Evolutionary conservation across 768 basidiomycete species (phyloP), one percentile per base, ranked within the genome.

Genomic region (Phaffia tasmanica): DNA sequence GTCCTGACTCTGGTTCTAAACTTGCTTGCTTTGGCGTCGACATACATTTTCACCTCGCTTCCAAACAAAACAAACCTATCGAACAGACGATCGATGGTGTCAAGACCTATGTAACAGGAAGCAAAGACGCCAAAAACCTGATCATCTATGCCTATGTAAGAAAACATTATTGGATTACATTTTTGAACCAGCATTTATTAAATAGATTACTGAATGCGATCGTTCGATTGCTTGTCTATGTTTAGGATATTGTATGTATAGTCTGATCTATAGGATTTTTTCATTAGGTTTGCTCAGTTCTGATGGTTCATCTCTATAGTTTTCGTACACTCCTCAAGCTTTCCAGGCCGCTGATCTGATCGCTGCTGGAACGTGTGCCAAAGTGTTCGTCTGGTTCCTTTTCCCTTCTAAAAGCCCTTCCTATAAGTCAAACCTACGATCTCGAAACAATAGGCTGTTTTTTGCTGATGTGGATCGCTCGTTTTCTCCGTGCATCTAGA

Each of bases 321-420:
- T 54, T 54, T 23, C 23, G 23, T 54, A 54, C 53, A 54, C 53
- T 16, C 53, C 53, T 54, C 53, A 54, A 30, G 53, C 53, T 16
- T 54, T 23, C 53, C 53, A 54, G 53, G 53, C 29, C 53, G n/a
- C 53, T 4, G n/a, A 23, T 16, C 15, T 54, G 23, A 54, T 54
- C n/a, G 23, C 29, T 29, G 53, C 53, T 29, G 23, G n/a, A 23
- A 54, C 29, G 53, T 29, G 53, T 54, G 23, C 29, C 53, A 54
- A 54, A 23, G 23, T 54, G 53, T 23, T 29, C 15, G n/a, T 54
- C 29, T 15, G n/a, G 9, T 54, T 29, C 29, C 15, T 15, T 54
- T 5, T 29, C 53, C 29, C 4, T 54, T n/a, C n/a, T 4, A 9
- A 23, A 54, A 9, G 15, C 15, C 15, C 15, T 54, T 4, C 15